Evolutionary conservation across 495 filamentous ascomycete genomes (phyloP), one percentile per base, ranked within the genome.

Genomic region (Paragyromitra xinjiangensis): DNA sequence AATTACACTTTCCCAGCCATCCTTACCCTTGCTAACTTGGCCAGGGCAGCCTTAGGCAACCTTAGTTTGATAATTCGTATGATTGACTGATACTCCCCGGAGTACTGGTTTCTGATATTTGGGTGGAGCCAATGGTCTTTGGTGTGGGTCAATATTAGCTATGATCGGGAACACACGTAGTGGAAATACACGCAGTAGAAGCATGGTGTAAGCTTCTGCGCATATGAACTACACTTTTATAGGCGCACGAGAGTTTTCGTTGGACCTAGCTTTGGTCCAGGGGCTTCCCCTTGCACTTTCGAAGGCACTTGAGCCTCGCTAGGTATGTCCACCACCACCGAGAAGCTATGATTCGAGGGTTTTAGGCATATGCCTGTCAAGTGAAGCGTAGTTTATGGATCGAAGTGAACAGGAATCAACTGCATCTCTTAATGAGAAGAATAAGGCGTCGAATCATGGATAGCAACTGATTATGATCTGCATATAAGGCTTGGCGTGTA

Each of bases 371-470:
- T 34, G 29, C 29, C 29, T 34, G 29, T 34, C 29, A 34, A 34
- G 29, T 34, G 2, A 34, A 34, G 29, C 29, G 29, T 34, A 34
- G 29, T 34, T 34, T 34, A 9, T 9, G 19, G 19, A 55, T 55
- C n/a, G 14, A 8, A n/a, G 22, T 19, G 7, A 7, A 19, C n/a
- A 24, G 51, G 22, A 19, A n/a, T 55, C 7, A 55, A 53, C 2
- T 53, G 50, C 22, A 34, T 24, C 14, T 3, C 14, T 29, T 6
- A 26, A 58, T 14, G 19, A 16, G 22, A 24, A 16, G 22, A 24
- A 39, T 63, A 69, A 58, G 34, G 66, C 37, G 55, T 56, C 55
- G 55, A 62, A 71, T 62, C n/a, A 51, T 50, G 48, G 14, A 37
- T 22, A 22, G 58, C 62, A 53, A 48, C 29, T 16, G 6, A 40